phyloP scores from a whole-genome alignment of 768 basidiomycete species.

The Cytidiella melzeri region DNA sequence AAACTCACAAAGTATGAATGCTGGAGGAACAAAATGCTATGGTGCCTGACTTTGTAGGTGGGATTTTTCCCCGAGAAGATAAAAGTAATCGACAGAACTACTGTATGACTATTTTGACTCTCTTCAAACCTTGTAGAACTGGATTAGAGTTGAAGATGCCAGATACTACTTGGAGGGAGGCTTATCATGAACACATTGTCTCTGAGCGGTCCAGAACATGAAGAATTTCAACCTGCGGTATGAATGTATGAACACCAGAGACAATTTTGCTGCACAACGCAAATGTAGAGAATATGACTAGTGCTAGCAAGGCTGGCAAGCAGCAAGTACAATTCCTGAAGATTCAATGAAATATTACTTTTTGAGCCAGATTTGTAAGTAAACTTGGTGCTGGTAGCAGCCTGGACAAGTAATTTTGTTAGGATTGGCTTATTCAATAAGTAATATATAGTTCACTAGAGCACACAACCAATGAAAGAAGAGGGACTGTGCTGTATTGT shows the following conservation, averaged over 20 bases:
- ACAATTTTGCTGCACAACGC: constrained; percentile 25
- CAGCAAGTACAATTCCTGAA: too few relatives aligned
- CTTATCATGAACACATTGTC: neutral
- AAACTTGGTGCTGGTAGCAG: too few relatives aligned
- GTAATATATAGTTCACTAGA: too few relatives aligned
- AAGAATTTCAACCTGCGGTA: constrained; percentile 25
- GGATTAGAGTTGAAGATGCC: neutral
- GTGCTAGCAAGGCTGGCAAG: too few relatives aligned
- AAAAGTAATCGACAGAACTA: constrained; percentile 15
- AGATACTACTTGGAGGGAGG: neutral
- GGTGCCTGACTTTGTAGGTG: constrained; percentile 27
- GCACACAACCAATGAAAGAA: too few relatives aligned
- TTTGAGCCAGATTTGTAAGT: too few relatives aligned
- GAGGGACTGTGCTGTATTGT: too few relatives aligned
- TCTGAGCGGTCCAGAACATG: constrained; percentile 15
- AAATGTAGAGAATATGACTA: neutral
- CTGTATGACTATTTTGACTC: constrained; percentile 17
- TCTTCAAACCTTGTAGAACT: constrained; percentile 8
- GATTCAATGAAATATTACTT: too few relatives aligned
- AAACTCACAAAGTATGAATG: constrained; percentile 18
- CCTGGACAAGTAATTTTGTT: too few relatives aligned
- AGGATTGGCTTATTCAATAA: too few relatives aligned
- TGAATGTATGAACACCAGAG: constrained; percentile 31
- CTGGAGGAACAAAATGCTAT: neutral
- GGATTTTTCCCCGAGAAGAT: constrained; percentile 24